phyloP scores from a whole-genome alignment of 306 rosid species.

The Vigna hirtella region DNA sequence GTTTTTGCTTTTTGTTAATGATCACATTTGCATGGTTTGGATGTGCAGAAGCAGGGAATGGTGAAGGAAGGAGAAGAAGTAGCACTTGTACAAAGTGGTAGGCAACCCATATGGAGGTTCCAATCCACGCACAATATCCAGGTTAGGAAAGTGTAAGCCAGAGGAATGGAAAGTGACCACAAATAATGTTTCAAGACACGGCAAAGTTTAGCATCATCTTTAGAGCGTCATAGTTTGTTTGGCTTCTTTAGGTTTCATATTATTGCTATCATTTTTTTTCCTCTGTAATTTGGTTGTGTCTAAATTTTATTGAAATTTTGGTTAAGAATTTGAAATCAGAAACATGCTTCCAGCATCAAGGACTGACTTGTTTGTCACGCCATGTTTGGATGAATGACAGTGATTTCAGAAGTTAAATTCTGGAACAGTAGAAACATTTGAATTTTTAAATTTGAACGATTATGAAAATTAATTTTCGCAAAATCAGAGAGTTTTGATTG shows the following conservation, averaged over 20 bases:
- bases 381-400: not conserved
- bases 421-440: not conserved
- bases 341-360: not conserved
- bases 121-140: slow-evolving; percentile 97
- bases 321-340: slow-evolving; percentile 9
- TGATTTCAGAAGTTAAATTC: not conserved
- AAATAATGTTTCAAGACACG: slow-evolving; percentile 17
- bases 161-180: slow-evolving; percentile 12
- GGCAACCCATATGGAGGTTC: slow-evolving; percentile 99
- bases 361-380: not conserved
- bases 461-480: too few relatives aligned
- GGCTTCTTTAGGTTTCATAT: slow-evolving; percentile 30
- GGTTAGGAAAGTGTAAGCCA: slow-evolving; percentile 70
- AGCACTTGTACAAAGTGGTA: slow-evolving; percentile 95
- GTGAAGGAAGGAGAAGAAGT: slow-evolving; percentile 97
- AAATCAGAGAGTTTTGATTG: too few relatives aligned
- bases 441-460: too few relatives aligned
- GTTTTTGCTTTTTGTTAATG: not conserved
- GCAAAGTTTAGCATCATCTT: slow-evolving; percentile 2
- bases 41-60: slow-evolving; percentile 87
- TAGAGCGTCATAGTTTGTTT: slow-evolving; percentile 6
- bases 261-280: not conserved
- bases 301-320: slow-evolving; percentile 33
- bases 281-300: not conserved
- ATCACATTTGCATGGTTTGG: slow-evolving; percentile 16